Base-by-base conservation (phyloP, 306 rosid genomes). In the Neltuma alba region DNA sequence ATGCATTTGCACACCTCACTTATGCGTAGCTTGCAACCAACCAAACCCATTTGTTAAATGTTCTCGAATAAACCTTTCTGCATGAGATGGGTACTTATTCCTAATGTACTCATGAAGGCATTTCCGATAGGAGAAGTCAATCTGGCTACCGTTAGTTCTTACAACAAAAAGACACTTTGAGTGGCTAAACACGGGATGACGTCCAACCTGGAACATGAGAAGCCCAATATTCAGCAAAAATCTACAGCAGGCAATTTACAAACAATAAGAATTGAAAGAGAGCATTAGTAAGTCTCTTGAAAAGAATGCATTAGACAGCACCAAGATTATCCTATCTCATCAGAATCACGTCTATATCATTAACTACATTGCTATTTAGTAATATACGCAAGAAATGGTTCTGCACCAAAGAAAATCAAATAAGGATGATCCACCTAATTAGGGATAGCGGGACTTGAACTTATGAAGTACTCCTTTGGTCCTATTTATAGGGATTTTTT, bases 101-200 rank as follows among this genome's bases (percentile, higher is more conserved):
- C 86, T 92, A 70, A 93, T 67, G 81, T 91, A 93, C 72, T 87
- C 89, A 62, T 90, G 89, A 47, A 93, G 89, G 82, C 98, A 91
- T 86, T 90, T 93, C 78, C 85, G 93, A 80, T 93, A 93, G 12
- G 97, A 93, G 90, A 93, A 93, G 84, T 91, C 98, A 12, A 89
- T 91, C 97, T 93, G 91, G 58, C 83, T 85, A 45, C 95, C 97
- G 77, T 94, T 93, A 50, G 89, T 91, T 89, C 98, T 92, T 62
- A 92, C 82, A 57, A 94, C 91, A 83, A 92, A 92, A 45, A 94
- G 90, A 88, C 98, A 94, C 85, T 97, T 89, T 45, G 97, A 85
- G 23, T 67, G 73, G 71, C 74, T 83, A 81, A 88, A 92, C 72
- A 84, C 89, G 72, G 97, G 97, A 85, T 92, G 97, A 62, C 91